phyloP scores from a whole-genome alignment of 305 asterid species.

The Ilex paraguariensis region DNA sequence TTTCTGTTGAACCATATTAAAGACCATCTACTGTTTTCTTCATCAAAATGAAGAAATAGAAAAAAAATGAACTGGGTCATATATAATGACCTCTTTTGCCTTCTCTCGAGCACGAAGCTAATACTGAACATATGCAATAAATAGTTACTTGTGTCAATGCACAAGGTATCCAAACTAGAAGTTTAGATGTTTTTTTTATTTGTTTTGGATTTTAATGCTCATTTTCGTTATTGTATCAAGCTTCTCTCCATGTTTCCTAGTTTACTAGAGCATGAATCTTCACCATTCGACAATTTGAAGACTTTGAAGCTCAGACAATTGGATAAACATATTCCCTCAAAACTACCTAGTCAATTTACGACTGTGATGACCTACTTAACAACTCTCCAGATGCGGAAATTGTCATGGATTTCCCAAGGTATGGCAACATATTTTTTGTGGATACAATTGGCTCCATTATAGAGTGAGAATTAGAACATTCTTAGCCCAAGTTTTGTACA shows the following conservation, averaged over 20 bases:
- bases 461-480: no score
- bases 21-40: no score
- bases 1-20: no score
- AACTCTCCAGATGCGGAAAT: neutral
- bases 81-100: no score
- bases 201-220: neutral
- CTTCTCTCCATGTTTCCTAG: neutral
- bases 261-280: neutral
- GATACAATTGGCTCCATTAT: no score
- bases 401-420: neutral
- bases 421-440: neutral
- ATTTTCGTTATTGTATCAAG: neutral
- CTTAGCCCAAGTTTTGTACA: no score
- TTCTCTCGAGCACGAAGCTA: no score
- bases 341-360: neutral
- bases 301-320: neutral
- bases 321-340: neutral
- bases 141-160: no score
- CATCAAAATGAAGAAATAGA: no score
- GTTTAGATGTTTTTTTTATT: neutral
- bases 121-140: no score
- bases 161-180: no score
- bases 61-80: no score
- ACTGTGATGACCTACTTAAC: neutral
- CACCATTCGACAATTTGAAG: neutral